phyloP scores from a whole-genome alignment of 805 yeast genomes.

The Candida nemodendra region DNA sequence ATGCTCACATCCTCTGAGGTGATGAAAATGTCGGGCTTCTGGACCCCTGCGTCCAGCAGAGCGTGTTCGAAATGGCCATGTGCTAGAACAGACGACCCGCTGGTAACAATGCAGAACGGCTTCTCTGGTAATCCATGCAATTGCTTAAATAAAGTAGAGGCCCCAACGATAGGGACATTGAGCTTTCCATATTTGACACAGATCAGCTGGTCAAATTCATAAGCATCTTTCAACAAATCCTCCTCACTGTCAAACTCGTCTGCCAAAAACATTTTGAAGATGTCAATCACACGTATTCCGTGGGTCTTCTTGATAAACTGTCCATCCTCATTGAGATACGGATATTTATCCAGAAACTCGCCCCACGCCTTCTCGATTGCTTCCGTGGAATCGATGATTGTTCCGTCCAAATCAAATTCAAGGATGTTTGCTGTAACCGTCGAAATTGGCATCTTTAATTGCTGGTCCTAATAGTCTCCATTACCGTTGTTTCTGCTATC shows the following conservation, averaged over 20 bases:
- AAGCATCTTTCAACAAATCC: conserved; percentile 15
- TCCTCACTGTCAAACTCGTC: conserved; percentile 17
- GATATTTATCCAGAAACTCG: conserved; percentile 65
- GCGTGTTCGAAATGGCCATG: conserved; percentile 71
- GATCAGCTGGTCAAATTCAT: conserved; percentile 59
- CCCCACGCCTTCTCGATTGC: conserved; percentile 85
- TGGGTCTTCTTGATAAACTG: conserved; percentile 73
- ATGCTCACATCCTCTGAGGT: conserved; percentile 76
- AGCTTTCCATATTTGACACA: conserved; percentile 69
- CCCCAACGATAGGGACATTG: conserved; percentile 77
- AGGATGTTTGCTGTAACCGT: conserved; percentile 16
- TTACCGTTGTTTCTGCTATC: no score
- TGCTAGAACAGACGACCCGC: conserved; percentile 78
- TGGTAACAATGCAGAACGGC: conserved; percentile 86
- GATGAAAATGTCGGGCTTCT: conserved; percentile 70
- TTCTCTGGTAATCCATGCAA: conserved; percentile 43
- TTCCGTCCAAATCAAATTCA: conserved; percentile 85
- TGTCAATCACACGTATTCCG: conserved; percentile 82
- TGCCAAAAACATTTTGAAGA: conserved; percentile 69
- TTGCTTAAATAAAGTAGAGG: conserved; percentile 56
- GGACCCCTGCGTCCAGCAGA: conserved; percentile 44
- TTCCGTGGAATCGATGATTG: conserved; percentile 77
- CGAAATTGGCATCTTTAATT: conserved; percentile 1
- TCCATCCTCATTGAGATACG: conserved; percentile 38
- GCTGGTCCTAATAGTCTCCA: neutral